Evolutionary conservation across 2,329 filamentous ascomycete species (phyloP), one percentile per base, ranked within the genome.

Genomic region (Colletotrichum abscissum): DNA sequence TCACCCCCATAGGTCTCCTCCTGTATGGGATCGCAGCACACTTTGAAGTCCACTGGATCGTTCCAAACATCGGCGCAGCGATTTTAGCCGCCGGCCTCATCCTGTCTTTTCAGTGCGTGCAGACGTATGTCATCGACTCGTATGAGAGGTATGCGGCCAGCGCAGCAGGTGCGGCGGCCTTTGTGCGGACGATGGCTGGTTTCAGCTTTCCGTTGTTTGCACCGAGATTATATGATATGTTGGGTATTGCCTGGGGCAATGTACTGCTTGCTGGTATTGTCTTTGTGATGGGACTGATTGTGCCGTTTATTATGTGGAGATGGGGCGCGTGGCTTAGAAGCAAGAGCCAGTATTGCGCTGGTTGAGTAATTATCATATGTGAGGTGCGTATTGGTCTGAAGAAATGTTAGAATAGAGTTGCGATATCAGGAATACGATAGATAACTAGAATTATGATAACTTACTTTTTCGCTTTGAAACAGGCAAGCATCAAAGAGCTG

Each of bases 131-230:
- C 2, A 86, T 76, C 16, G 73, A 76, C 63, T 74, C 75, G 8
- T 76, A 76, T 60, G 75, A 75, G 55, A 28, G 73, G 3, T 76
- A 76, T 52, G 69, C 73, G 1, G 75, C 75, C 19, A 76, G 75
- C 35, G 75, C 75, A 0, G 71, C 74, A 12, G 73, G 73, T 1
- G 75, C 75, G 0, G 87, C 87, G 14, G 88, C 88, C 0, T 86
- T 91, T 3, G 82, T 91, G 35, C 83, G 89, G 33, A 89, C 86
- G 1, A 81, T 92, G 65, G 84, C 86, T 0, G 90, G 88, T 0
- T 90, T 90, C 49, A 81, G 87, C 0, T 88, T 92, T 63, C 90
- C 91, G 0, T 81, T 92, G 1, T 91, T 90, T 22, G 89, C 90
- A 0, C 84, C 85, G 0, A 79, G 81, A 14, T 77, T 86, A 77